Conservation (phyloP, 495 filamentous ascomycete genomes). For the Choiromyces venosus region DNA sequence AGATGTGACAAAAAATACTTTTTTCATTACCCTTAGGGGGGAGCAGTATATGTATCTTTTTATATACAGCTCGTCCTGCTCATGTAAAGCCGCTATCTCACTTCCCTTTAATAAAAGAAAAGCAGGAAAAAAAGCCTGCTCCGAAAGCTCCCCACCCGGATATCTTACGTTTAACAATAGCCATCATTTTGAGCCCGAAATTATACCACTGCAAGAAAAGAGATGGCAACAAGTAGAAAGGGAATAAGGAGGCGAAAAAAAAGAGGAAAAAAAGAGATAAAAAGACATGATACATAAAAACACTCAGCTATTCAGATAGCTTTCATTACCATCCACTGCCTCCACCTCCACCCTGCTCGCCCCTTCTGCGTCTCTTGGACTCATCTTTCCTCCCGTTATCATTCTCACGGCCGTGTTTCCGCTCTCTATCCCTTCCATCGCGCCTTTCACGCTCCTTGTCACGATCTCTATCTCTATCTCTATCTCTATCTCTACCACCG, state of each 20-base stretch:
- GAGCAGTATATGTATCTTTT: neutral
- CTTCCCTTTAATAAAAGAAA: no score
- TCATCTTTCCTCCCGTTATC: slow-evolving; percentile 31
- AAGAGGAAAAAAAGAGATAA: slow-evolving; percentile 11
- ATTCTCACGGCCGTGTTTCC: slow-evolving; percentile 33
- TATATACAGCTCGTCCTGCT: slow-evolving; percentile 4
- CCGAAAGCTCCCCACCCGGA: neutral
- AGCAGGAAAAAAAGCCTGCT: no score
- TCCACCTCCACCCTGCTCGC: slow-evolving; percentile 10
- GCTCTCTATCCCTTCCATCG: slow-evolving; percentile 31
- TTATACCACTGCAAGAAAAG: neutral
- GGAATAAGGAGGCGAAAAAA: slow-evolving; percentile 1
- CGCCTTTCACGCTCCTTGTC: slow-evolving; percentile 34
- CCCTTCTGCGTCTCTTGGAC: slow-evolving; percentile 32
- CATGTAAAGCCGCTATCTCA: no score
- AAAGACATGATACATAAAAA: slow-evolving; percentile 25
- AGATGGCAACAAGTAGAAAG: neutral
- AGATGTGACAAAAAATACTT: neutral
- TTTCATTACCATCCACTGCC: slow-evolving; percentile 16
- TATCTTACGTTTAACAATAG: neutral
- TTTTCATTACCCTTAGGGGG: neutral
- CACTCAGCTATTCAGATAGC: slow-evolving; percentile 4
- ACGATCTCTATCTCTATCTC: slow-evolving; percentile 31
- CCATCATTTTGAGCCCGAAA: neutral
- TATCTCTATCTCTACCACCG: slow-evolving; percentile 21